Evolutionary conservation across 2,329 filamentous ascomycete genomes (phyloP).

Genomic region (Phialophora macrospora): DNA sequence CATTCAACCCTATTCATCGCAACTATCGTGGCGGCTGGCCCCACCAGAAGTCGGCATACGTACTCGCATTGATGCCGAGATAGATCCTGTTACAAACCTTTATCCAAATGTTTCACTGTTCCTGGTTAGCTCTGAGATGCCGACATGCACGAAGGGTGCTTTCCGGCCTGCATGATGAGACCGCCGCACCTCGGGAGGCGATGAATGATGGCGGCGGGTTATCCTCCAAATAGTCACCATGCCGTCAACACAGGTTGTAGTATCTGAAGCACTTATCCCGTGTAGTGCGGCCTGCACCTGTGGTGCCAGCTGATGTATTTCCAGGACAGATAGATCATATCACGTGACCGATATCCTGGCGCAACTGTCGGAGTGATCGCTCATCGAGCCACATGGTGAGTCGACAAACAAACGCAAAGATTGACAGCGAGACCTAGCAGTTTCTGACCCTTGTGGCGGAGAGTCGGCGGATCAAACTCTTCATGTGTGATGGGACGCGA

Average conservation of each 20-base stretch:
- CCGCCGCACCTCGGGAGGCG: background rate
- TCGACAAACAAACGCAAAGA: too few relatives aligned
- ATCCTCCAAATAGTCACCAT: background rate
- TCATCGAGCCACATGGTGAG: too few relatives aligned
- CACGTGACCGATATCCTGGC: too few relatives aligned
- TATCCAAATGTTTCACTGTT: background rate
- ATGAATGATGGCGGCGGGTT: background rate
- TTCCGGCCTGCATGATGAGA: too few relatives aligned
- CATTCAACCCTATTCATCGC: background rate
- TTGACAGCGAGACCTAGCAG: too few relatives aligned
- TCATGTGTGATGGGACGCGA: background rate
- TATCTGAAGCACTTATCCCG: background rate
- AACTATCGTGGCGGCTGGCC: background rate
- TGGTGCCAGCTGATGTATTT: background rate
- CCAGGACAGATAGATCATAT: too few relatives aligned
- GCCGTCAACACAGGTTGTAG: background rate
- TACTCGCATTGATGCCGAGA: background rate
- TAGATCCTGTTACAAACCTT: background rate
- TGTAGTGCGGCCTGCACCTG: background rate
- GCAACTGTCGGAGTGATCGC: too few relatives aligned
- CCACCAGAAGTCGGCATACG: background rate
- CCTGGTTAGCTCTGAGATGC: background rate
- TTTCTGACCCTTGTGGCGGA: too few relatives aligned
- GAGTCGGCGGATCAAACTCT: too few relatives aligned
- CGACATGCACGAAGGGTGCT: background rate